Evolutionary conservation across 164 flowering plant genomes (phyloP), one percentile per base, ranked within the genome.

Genomic region (Chloranthus sessilifolius): DNA sequence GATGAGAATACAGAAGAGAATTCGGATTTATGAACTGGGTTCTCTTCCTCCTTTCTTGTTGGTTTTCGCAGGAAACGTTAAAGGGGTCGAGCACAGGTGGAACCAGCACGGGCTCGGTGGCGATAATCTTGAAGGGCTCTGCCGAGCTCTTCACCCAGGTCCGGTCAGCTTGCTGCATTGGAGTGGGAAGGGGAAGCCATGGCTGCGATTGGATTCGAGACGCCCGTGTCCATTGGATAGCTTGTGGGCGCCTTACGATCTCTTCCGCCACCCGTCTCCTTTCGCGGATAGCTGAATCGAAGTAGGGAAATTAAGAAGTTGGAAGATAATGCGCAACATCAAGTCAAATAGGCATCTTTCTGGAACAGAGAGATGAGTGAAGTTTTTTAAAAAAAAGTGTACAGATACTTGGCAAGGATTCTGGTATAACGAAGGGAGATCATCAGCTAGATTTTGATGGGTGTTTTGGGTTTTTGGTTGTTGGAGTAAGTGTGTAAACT

Each of bases 1-100:
- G 79, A 74, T 74, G 79, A 43, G 60, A 4, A 59, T 74, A 14
- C 76, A 74, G 50, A 74, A 71, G 55, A 29, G 39, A 39, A 46
- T 19, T 12, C 33, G 52, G 36, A 56, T 56, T 2, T 56, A 56
- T 36, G 60, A 60, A 12, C 22, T 60, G 46, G 64, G 64, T 0
- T 60, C 64, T 0, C 25, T 60, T 1, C 64, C 64, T 7, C 64
- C 64, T 2, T 60, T 60, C 29, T 22, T 60, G 21, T 28, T 60
- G 37, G 63, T 60, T 22, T 60, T 60, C 23, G 63, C 63, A 7
- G 58, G 64, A 15, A 40, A 53, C 12, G 64, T 60, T 11, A 40
- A 26, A 30, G 64, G 56, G 37, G 57, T 60, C 28, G 63, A 52
- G 43, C 62, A 58, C 50, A 15, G 49, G 17, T 58, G 62, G 62